Evolutionary conservation across 2,329 filamentous ascomycete genomes (phyloP), one percentile per base, ranked within the genome.

Genomic region (Talaromyces marneffei): DNA sequence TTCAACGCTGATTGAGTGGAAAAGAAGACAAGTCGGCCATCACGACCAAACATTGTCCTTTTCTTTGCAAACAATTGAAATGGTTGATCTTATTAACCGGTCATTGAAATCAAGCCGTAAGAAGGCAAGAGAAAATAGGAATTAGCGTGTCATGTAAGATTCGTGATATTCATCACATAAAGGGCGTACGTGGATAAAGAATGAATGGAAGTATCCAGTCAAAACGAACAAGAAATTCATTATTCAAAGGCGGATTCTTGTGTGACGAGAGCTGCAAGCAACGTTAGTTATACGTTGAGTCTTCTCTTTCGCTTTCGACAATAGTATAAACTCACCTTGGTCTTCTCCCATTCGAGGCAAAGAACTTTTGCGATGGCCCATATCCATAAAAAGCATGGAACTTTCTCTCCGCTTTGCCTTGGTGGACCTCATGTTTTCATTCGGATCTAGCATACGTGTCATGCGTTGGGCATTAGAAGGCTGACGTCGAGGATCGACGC

Each of bases 361-460:
- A 31, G 70, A 66, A 35, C 63, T 65, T 46, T 68, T 71, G 54
- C 70, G 69, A 60, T 74, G 66, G 35, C 69, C 70, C 39, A 69
- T 63, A 39, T 77, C 75, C 77, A 79, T 78, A 40, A 79, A 74
- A 44, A 80, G 67, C 68, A 81, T 73, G 18, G 78, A 79, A 65
- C 79, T 81, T 67, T 81, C 79, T 46, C 79, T 72, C 64, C 79
- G 74, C 66, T 79, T 78, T 18, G 75, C 71, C 67, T 80, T 80
- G 20, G 70, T 70, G 9, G 72, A 71, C 31, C 71, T 71, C 20
- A 70, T 67, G 29, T 73, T 72, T 31, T 75, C 72, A 27, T 70
- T 71, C 4, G 78, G 74, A 18, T 72, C 68, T 57, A 81, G 60
- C 70, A 78, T 76, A 20, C 75, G 73, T 63, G 50, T 52, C 27